These are phyloP conservation scores for Stachybotrys echinatus DNA, from an alignment of 2,329 filamentous ascomycete species.

Conservation along the genomic window DNA sequence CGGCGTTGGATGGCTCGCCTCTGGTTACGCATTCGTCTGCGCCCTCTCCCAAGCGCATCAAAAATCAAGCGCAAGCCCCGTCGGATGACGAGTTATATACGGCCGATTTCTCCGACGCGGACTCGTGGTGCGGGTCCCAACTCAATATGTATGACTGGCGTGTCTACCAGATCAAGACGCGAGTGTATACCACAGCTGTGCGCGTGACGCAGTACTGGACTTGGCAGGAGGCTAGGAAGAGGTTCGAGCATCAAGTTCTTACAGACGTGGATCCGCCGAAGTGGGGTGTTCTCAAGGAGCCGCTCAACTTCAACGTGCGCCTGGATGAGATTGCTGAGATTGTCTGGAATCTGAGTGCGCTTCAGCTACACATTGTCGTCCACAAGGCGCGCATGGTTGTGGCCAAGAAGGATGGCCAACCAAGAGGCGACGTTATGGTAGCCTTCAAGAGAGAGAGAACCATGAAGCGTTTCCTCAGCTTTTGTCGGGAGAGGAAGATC, in stretches of 20 bases:
- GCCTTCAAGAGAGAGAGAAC: conserved; percentile 48
- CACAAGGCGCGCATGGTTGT: conserved; percentile 17
- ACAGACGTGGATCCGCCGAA: conserved; percentile 34
- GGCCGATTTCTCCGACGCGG: conserved; percentile 45
- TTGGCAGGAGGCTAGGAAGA: conserved; percentile 33
- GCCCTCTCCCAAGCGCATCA: conserved; percentile 18
- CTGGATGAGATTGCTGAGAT: conserved; percentile 41
- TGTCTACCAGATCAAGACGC: conserved; percentile 46
- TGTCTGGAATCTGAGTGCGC: conserved; percentile 34
- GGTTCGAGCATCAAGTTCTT: conserved; percentile 51
- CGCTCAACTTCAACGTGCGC: conserved; percentile 44
- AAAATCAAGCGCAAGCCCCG: conserved; percentile 8
- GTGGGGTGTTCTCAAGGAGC: conserved; percentile 46
- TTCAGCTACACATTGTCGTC: conserved; percentile 37
- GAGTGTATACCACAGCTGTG: conserved; percentile 37
- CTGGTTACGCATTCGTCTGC: conserved; percentile 10
- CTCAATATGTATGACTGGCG: conserved; percentile 45
- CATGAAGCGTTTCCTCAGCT: conserved; percentile 45
- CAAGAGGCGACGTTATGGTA: conserved; percentile 42
- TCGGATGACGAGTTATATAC: conserved; percentile 33
- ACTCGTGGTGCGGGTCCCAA: conserved; percentile 41
- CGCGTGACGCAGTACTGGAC: conserved; percentile 52
- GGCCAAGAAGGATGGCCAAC: conserved; percentile 22
- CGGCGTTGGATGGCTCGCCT: conserved; percentile 20
- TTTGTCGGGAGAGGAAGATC: conserved; percentile 38